These are phyloP conservation scores for Lipomyces spencermartinsiae DNA, from an alignment of 805 yeast genomes.

Conservation along the genomic window DNA sequence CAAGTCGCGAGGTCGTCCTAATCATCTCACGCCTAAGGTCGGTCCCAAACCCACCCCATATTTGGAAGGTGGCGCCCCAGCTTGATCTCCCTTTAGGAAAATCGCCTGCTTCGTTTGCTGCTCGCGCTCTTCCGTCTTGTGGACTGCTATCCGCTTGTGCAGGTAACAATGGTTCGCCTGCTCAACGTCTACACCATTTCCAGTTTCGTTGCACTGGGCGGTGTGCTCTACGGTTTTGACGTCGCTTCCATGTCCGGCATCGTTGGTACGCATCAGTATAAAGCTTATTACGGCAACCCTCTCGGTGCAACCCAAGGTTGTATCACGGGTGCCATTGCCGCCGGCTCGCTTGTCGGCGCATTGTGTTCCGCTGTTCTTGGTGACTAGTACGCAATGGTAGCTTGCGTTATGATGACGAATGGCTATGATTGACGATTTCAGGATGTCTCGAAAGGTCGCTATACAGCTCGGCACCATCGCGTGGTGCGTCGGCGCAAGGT, in stretches of 20 bases:
- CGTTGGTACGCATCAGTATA: neutral
- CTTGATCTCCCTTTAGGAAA: too few relatives aligned
- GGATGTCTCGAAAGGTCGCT: slow-evolving; percentile 4
- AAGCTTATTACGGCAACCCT: slow-evolving; percentile 5
- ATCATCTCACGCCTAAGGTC: too few relatives aligned
- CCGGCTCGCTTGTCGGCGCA: too few relatives aligned
- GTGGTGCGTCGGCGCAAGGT: slow-evolving; percentile 4
- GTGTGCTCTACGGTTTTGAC: slow-evolving; percentile 4
- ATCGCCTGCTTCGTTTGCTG: too few relatives aligned
- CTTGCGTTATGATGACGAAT: neutral
- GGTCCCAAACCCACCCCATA: too few relatives aligned
- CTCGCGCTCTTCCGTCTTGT: too few relatives aligned
- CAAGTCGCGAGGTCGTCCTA: too few relatives aligned
- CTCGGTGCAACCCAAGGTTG: neutral
- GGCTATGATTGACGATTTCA: neutral
- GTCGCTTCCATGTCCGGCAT: slow-evolving; percentile 5
- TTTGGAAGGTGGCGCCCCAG: too few relatives aligned
- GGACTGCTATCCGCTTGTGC: too few relatives aligned
- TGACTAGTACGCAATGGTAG: slow-evolving; percentile 1
- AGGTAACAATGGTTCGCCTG: neutral
- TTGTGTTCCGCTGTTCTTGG: slow-evolving; percentile 3
- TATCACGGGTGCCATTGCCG: slow-evolving; percentile 5
- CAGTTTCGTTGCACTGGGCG: slow-evolving; percentile 3
- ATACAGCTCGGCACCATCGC: slow-evolving; percentile 1
- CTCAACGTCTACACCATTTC: slow-evolving; percentile 4